Base-by-base conservation (phyloP, 352 stramenopile species). In the Globisporangium spinosum region DNA sequence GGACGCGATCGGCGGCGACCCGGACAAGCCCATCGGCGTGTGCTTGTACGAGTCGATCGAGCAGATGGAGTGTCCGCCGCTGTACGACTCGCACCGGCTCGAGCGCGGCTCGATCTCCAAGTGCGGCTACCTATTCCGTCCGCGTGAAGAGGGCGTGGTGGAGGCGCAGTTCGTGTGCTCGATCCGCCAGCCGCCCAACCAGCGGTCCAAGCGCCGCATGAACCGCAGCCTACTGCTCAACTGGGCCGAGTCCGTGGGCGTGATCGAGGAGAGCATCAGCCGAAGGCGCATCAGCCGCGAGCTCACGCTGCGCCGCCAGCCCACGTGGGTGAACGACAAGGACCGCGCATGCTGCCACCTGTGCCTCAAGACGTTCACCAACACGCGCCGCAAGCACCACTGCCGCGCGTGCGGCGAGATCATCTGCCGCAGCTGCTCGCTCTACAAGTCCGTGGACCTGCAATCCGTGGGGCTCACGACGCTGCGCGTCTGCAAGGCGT, bases 11-110 rank as follows among this genome's bases (percentile, higher is more conserved):
- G 82, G 85, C 17, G 83, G 83, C 12, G 67, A 78, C 40, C 69
- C 74, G 25, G 68, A 71, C 61, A 75, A 76, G 35, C 74, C 72
- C 2, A 66, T 90, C 34, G 84, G 84, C 43, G 78, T 94, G 1
- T 94, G 86, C 68, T 73, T 94, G 32, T 92, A 90, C 67, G 86
- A 94, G 61, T 91, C 80, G 12, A 90, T 94, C 34, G 86, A 94
- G 47, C 86, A 94, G 70, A 65, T 76, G 32, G 86, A 94, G 62
- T 94, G 86, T 65, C 84, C 86, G 40, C 73, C 75, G 43, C 75
- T 94, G 10, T 82, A 76, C 45, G 81, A 91, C n/a, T 90, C 82
- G 64, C 84, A 94, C 70, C 76, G 72, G 10, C 74, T 94, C 22
- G 82, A 91, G 62, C 82, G 86, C 32, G 79, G 79, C 13, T 85